Percentiles rank a stretch among this genome's conserved stretches.
Evolutionary conservation across 2,329 filamentous ascomycete species (phyloP).

Genomic region (Penicillium sp.): DNA sequence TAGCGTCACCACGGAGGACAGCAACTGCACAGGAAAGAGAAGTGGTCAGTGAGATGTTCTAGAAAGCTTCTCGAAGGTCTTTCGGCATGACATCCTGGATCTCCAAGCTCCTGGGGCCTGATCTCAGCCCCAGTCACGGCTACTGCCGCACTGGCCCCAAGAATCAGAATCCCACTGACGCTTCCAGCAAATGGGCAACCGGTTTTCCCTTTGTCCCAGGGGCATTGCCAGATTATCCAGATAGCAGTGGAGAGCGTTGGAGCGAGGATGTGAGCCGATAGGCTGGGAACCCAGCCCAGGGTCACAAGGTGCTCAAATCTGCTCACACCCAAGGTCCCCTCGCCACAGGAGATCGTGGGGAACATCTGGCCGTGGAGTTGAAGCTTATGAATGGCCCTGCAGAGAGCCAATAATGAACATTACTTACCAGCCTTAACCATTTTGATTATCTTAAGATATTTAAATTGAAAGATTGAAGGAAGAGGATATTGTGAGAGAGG

Average conservation of each 20-base stretch:
- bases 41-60: slow-evolving; percentile 12
- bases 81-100: background rate
- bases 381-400: slow-evolving; percentile 16
- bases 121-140: background rate
- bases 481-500: slow-evolving; percentile 12
- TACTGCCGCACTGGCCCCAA: background rate
- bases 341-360: slow-evolving; percentile 29
- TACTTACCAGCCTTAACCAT: slow-evolving; percentile 97
- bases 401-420: slow-evolving; percentile 20
- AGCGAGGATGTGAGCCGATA: slow-evolving; percentile 25
- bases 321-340: slow-evolving; percentile 42
- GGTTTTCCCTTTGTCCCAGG: background rate
- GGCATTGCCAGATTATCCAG: background rate
- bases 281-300: slow-evolving; percentile 19
- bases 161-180: background rate
- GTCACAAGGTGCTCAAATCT: slow-evolving; percentile 46
- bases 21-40: slow-evolving; percentile 62
- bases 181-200: slow-evolving; percentile 9
- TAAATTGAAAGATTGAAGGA: slow-evolving; percentile 16
- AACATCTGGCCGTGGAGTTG: slow-evolving; percentile 4
- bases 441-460: slow-evolving; percentile 60
- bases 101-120: background rate
- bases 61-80: slow-evolving; percentile 11
- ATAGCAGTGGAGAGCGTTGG: slow-evolving; percentile 9
- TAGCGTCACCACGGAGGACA: slow-evolving; percentile 96